phyloP scores from a whole-genome alignment of 2,329 filamentous ascomycete genomes.

The Ophiocordyceps robertsii region DNA sequence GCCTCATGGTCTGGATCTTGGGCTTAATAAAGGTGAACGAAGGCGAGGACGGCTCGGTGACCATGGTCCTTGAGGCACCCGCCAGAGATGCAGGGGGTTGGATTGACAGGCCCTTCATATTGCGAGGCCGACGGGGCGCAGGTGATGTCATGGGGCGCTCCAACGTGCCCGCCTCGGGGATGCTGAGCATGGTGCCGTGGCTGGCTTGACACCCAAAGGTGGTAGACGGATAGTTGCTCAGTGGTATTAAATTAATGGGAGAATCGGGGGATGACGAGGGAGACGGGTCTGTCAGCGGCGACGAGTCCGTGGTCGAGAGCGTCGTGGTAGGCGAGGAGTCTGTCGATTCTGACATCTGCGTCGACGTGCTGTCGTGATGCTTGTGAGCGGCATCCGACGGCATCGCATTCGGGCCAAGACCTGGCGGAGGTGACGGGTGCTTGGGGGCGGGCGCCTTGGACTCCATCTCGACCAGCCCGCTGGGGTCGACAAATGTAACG shows the following conservation, averaged over 20 bases:
- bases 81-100: conserved; percentile 43
- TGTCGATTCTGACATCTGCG: conserved; percentile 67
- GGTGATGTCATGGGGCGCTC: conserved; percentile 54
- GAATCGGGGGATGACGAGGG: conserved; percentile 90
- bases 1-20: conserved; percentile 53
- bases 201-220: conserved; percentile 35
- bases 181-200: conserved; percentile 19
- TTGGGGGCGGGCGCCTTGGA: conserved; percentile 22
- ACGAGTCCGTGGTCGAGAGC: conserved; percentile 83
- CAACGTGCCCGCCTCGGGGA: conserved; percentile 27
- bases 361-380: conserved; percentile 66
- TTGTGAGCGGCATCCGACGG: conserved; percentile 44
- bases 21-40: conserved; percentile 60
- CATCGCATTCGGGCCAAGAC: conserved; percentile 25
- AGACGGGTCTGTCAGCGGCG: conserved; percentile 77
- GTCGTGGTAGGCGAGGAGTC: conserved; percentile 94
- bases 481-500: conserved; percentile 40
- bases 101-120: conserved; percentile 74
- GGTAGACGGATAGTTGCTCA: conserved; percentile 54
- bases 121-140: conserved; percentile 58
- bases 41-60: conserved; percentile 57
- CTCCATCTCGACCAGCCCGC: conserved; percentile 37
- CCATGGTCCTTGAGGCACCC: conserved; percentile 32
- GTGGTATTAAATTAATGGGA: conserved; percentile 58
- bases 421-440: conserved; percentile 19